Conservation (phyloP, 176 grass and related monocot species). For the Chrysopogon serrulatus region DNA sequence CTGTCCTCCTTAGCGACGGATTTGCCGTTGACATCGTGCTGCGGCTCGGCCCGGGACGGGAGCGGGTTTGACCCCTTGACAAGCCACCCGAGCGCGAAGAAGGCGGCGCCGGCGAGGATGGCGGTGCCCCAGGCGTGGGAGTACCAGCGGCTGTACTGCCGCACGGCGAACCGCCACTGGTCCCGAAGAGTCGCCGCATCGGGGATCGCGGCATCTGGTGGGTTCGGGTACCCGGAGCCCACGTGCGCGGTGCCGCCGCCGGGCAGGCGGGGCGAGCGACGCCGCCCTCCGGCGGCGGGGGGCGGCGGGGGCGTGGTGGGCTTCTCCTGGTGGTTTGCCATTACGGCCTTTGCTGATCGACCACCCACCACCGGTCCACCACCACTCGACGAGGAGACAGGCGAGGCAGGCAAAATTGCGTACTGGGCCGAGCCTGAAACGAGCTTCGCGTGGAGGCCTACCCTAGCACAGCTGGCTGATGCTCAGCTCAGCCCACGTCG, state of each 20-base stretch:
- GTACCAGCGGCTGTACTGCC: slow-evolving; percentile 95
- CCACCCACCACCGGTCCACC: not conserved
- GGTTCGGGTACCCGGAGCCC: slow-evolving; percentile 50
- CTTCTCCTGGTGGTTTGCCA: slow-evolving; percentile 42
- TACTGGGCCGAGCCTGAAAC: not conserved
- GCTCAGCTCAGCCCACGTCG: too few relatives aligned
- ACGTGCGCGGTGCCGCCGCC: not conserved
- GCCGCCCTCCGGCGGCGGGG: not conserved
- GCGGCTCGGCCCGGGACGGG: slow-evolving; percentile 39
- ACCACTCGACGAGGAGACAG: not conserved
- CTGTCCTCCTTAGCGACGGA: slow-evolving; percentile 3
- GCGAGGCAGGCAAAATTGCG: not conserved
- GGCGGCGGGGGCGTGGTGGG: slow-evolving; percentile 12
- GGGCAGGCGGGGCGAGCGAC: not conserved
- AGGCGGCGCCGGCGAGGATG: slow-evolving; percentile 68
- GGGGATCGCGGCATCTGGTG: slow-evolving; percentile 58
- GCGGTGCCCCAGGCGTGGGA: slow-evolving; percentile 92
- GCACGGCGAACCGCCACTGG: slow-evolving; percentile 80
- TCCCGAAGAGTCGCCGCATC: slow-evolving; percentile 75
- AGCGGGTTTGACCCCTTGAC: slow-evolving; percentile 87
- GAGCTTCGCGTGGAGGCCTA: not conserved
- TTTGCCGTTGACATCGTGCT: not conserved
- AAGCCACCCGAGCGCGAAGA: slow-evolving; percentile 72
- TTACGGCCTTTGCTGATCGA: not conserved
- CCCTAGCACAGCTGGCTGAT: too few relatives aligned